These are phyloP conservation scores for Komagataella kurtzmanii DNA, from an alignment of 805 yeast genomes.

Conservation along the genomic window DNA sequence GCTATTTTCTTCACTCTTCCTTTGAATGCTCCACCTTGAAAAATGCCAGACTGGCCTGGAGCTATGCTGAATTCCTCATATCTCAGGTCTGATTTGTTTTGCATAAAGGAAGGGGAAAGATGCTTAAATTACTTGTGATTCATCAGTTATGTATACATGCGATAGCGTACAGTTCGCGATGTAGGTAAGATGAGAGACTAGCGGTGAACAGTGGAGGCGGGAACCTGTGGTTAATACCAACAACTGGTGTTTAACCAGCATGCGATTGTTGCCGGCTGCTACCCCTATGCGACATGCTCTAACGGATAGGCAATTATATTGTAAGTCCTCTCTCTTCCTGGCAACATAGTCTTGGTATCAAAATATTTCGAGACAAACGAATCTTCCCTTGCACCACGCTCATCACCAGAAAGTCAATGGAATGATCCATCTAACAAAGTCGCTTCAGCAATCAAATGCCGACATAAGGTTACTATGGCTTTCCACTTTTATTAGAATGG, in stretches of 20 bases:
- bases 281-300: not conserved
- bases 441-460: conserved; percentile 22
- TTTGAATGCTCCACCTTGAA: not conserved
- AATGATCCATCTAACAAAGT: conserved; percentile 19
- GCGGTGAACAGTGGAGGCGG: not conserved
- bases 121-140: not conserved
- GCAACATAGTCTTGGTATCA: not conserved
- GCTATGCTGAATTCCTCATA: not conserved
- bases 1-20: conserved; percentile 48
- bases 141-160: not conserved
- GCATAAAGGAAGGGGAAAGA: not conserved
- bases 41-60: not conserved
- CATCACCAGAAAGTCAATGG: not conserved
- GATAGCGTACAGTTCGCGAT: not conserved
- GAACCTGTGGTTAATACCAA: not conserved
- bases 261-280: not conserved
- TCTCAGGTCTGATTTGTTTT: not conserved
- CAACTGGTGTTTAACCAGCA: not conserved
- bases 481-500: conserved; percentile 57
- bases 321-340: too few relatives aligned
- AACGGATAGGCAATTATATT: not conserved
- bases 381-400: not conserved
- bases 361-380: not conserved
- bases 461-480: conserved; percentile 57
- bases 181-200: not conserved